phyloP scores from a whole-genome alignment of 208 protist species.

The Trichomonas tenax region DNA sequence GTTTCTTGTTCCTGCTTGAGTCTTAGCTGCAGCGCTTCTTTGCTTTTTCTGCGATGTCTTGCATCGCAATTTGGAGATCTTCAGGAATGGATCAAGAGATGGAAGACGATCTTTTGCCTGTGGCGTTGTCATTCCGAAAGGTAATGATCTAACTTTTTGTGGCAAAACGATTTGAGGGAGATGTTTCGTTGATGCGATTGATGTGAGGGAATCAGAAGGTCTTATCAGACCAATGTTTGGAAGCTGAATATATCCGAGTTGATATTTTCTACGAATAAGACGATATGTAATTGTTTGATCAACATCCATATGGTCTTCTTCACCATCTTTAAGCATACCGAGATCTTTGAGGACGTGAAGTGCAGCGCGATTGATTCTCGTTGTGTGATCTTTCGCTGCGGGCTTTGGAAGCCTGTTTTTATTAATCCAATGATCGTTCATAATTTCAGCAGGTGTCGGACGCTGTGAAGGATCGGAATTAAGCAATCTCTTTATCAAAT shows the following conservation, averaged over 20 bases:
- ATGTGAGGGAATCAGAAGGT: background rate
- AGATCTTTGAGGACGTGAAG: background rate
- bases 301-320: background rate
- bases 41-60: background rate
- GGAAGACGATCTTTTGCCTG: background rate
- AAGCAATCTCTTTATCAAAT: background rate
- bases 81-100: background rate
- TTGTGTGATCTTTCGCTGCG: background rate
- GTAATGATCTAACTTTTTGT: background rate
- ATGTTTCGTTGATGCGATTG: background rate
- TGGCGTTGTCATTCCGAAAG: background rate
- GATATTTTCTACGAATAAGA: background rate
- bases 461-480: background rate
- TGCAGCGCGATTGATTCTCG: background rate
- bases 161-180: background rate
- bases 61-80: background rate
- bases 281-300: background rate
- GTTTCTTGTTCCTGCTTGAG: background rate
- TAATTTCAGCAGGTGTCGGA: background rate
- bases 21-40: background rate
- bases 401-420: background rate
- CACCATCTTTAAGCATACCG: background rate
- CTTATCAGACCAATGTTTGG: background rate
- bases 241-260: background rate
- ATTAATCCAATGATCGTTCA: background rate